Conservation (phyloP, 2,329 filamentous ascomycete genomes). For the Hirsutella minnesotensis region DNA sequence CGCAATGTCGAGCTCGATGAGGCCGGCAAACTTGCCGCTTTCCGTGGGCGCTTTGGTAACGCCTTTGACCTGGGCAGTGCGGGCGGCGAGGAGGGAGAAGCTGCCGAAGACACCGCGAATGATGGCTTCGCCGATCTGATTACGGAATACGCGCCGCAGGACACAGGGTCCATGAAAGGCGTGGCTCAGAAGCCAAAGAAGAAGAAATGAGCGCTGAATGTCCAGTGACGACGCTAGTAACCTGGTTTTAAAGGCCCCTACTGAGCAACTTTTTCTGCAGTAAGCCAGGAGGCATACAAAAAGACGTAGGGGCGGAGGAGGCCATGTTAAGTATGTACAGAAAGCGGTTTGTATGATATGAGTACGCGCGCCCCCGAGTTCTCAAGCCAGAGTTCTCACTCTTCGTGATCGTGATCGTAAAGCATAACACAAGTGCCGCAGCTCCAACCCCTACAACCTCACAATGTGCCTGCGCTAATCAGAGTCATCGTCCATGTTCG, state of each 20-base stretch:
- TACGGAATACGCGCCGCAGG: slow-evolving; percentile 32
- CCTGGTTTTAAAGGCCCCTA: no score
- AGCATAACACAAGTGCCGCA: background rate
- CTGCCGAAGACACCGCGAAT: slow-evolving; percentile 12
- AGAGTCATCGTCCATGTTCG: slow-evolving; percentile 49
- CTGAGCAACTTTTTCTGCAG: no score
- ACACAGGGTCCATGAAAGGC: slow-evolving; percentile 21
- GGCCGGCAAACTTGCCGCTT: slow-evolving; percentile 77
- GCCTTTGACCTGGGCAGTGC: slow-evolving; percentile 58
- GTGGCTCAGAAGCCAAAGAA: slow-evolving; percentile 31
- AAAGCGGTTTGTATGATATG: slow-evolving; percentile 23
- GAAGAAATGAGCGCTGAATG: slow-evolving; percentile 30
- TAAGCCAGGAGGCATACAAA: no score
- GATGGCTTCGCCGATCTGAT: slow-evolving; percentile 38
- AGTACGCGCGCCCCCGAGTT: slow-evolving; percentile 14
- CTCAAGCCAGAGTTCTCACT: slow-evolving; percentile 1
- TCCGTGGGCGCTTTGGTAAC: slow-evolving; percentile 72
- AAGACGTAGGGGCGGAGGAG: no score
- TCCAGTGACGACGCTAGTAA: no score
- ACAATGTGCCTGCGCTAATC: slow-evolving; percentile 26
- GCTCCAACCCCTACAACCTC: slow-evolving; percentile 1
- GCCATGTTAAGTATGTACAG: slow-evolving; percentile 20
- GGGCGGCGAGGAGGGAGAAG: slow-evolving; percentile 17
- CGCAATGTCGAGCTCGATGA: slow-evolving; percentile 90
- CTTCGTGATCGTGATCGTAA: background rate